A percentile compares a stretch with the other conserved stretches of the same genome.
phyloP scores from a whole-genome alignment of 2,329 filamentous ascomycete genomes.

The Alternaria sp. region DNA sequence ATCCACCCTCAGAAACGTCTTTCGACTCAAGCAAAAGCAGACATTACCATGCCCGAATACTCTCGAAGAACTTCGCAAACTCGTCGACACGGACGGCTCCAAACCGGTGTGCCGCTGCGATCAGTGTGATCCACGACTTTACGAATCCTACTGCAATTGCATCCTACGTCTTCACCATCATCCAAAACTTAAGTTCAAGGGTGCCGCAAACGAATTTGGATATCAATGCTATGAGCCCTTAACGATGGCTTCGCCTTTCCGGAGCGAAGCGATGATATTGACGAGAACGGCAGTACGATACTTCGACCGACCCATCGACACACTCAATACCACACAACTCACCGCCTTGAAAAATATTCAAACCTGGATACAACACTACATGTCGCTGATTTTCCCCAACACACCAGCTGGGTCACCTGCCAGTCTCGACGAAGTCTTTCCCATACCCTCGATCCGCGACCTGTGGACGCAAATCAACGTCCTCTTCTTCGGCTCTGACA shows the following conservation, averaged over 20 bases:
- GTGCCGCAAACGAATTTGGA: conserved; percentile 4
- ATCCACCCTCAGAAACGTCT: background rate
- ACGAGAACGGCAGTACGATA: background rate
- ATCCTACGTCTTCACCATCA: background rate
- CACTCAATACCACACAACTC: background rate
- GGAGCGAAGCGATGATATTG: background rate
- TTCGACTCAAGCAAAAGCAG: background rate
- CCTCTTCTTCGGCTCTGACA: background rate
- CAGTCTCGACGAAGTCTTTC: background rate
- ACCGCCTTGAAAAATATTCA: background rate
- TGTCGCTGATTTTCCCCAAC: background rate
- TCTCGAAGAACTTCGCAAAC: background rate
- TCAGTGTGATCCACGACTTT: background rate
- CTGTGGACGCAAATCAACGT: background rate
- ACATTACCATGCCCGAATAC: background rate
- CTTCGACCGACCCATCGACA: background rate
- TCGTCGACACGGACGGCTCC: background rate
- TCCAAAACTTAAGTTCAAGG: background rate
- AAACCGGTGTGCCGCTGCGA: background rate
- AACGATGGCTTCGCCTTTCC: background rate
- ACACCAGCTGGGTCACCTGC: background rate
- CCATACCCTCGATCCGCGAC: background rate
- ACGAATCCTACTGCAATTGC: background rate
- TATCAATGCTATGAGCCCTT: background rate
- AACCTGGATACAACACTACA: background rate